A percentile compares a stretch with the other conserved stretches of the same genome.
Evolutionary conservation across 2,329 filamentous ascomycete genomes (phyloP).

Genomic region (Trichophyton rubrum): DNA sequence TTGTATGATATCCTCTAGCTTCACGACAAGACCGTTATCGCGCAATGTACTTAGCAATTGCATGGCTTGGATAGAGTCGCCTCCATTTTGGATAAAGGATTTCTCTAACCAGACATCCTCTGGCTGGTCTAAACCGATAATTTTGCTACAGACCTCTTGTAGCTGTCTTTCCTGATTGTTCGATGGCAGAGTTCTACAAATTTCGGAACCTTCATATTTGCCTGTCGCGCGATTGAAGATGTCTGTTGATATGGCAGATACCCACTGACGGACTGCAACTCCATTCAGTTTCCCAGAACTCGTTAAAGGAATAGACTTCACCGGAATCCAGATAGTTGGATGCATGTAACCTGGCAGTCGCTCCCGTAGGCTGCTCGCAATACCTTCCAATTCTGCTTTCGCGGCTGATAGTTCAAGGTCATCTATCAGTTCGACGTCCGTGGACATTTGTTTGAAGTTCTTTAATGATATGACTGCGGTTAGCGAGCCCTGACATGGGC

Average conservation of each 20-base stretch:
- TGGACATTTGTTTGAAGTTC: constrained; percentile 8
- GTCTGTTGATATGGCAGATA: not conserved
- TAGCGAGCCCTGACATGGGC: not conserved
- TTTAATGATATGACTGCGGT: not conserved
- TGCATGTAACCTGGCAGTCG: constrained; percentile 17
- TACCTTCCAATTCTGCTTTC: constrained; percentile 5
- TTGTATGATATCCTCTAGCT: not conserved
- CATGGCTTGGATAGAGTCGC: constrained; percentile 16
- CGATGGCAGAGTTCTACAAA: not conserved
- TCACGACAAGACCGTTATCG: not conserved
- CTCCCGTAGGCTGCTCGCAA: constrained; percentile 29
- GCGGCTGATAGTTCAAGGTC: not conserved
- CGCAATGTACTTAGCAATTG: constrained; percentile 9
- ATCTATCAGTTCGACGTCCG: not conserved
- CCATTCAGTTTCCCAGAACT: constrained; percentile 12
- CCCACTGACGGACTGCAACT: not conserved
- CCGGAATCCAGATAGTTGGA: constrained; percentile 10
- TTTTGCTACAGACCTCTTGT: not conserved
- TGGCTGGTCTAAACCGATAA: not conserved
- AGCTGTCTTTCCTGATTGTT: not conserved
- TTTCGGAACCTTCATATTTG: not conserved
- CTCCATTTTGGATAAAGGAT: constrained; percentile 12
- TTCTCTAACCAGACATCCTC: not conserved
- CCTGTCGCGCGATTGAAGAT: not conserved
- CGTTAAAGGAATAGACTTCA: constrained; percentile 9